Conservation (phyloP, 2,329 filamentous ascomycete species). For the Saccharata proteae region DNA sequence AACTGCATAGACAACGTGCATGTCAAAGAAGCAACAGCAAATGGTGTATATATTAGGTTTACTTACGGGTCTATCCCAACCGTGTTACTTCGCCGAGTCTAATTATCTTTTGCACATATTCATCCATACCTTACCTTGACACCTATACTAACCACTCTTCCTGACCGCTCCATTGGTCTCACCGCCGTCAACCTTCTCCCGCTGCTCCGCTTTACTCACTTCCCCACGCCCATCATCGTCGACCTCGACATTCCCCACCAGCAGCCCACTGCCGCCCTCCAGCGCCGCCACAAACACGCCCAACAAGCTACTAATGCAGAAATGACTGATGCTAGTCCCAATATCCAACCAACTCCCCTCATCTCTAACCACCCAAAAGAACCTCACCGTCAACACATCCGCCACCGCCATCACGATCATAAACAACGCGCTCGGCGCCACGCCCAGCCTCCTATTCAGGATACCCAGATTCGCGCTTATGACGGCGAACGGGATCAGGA, state of each 20-base stretch:
- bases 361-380: slow-evolving; percentile 96
- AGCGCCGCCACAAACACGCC: slow-evolving; percentile 84
- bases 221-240: slow-evolving; percentile 21
- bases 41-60: too few species aligned
- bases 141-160: too few species aligned
- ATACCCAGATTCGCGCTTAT: slow-evolving; percentile 92
- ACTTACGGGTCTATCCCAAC: too few species aligned
- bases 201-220: too few species aligned
- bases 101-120: too few species aligned
- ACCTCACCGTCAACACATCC: slow-evolving; percentile 85
- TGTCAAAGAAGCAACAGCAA: too few species aligned
- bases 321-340: slow-evolving; percentile 91
- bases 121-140: too few species aligned
- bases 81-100: too few species aligned
- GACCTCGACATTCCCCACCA: slow-evolving; percentile 71
- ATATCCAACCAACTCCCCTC: slow-evolving; percentile 97
- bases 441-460: slow-evolving; percentile 69
- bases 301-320: slow-evolving; percentile 78
- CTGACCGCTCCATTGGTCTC: too few species aligned
- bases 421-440: slow-evolving; percentile 81
- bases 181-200: too few species aligned
- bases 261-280: slow-evolving; percentile 72
- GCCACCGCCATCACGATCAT: slow-evolving; percentile 83
- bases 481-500: slow-evolving; percentile 85
- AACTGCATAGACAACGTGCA: too few species aligned